Conservation (phyloP, 345 rosid species). For the Fremontodendron californicum region DNA sequence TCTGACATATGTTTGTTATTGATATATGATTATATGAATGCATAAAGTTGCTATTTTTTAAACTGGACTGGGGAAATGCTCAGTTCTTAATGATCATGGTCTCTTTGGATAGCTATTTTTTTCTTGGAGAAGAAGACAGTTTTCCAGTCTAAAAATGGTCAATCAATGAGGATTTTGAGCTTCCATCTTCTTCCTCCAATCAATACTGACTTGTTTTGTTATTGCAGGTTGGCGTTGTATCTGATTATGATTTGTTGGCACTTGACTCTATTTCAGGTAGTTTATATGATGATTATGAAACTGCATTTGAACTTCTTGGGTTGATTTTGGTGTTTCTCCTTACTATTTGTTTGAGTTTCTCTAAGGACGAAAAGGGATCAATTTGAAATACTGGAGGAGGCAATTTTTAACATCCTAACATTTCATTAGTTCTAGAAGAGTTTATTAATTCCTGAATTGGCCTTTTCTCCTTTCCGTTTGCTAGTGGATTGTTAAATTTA, state of each 20-base stretch:
- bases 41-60: neutral
- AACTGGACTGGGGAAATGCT: neutral
- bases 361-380: neutral
- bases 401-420: neutral
- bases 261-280: slow-evolving; percentile 83
- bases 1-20: neutral
- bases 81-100: neutral
- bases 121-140: neutral
- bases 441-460: neutral
- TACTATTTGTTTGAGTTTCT: neutral
- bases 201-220: neutral
- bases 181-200: neutral
- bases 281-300: neutral
- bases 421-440: neutral
- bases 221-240: slow-evolving; percentile 90
- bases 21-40: neutral
- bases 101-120: neutral
- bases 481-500: neutral
- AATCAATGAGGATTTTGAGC: neutral
- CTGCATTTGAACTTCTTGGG: neutral
- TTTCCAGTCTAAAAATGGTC: neutral
- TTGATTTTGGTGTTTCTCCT: slow-evolving; percentile 4
- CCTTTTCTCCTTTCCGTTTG: neutral
- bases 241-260: slow-evolving; percentile 87
- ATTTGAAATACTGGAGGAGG: neutral